Evolutionary conservation across 495 filamentous ascomycete genomes (phyloP).

Genomic region (Usnea hakonensis): DNA sequence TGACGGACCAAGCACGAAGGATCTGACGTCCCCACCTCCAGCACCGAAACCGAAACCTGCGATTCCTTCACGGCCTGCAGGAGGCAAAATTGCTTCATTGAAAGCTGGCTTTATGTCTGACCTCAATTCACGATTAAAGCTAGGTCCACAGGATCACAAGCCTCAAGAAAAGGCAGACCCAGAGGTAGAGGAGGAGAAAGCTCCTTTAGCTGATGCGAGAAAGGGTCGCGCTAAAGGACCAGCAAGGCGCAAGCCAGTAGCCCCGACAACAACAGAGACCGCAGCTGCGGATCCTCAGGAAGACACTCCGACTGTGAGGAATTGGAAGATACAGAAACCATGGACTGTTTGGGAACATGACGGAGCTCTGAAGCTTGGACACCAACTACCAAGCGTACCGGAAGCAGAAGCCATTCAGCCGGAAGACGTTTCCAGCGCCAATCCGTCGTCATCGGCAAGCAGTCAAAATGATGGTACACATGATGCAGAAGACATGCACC

Average conservation of each 20-base stretch:
- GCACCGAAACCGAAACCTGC: slow-evolving; percentile 60
- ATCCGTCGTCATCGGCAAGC: neutral
- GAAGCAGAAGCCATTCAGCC: neutral
- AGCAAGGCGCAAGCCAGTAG: slow-evolving; percentile 64
- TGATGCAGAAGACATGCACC: slow-evolving; percentile 8
- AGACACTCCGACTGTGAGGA: slow-evolving; percentile 5
- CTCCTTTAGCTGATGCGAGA: slow-evolving; percentile 72
- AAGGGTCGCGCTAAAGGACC: slow-evolving; percentile 88
- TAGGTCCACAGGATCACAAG: slow-evolving; percentile 71
- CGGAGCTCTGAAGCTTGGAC: slow-evolving; percentile 36
- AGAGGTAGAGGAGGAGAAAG: slow-evolving; percentile 55
- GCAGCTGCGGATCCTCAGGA: slow-evolving; percentile 14
- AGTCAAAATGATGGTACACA: slow-evolving; percentile 4
- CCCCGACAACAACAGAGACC: slow-evolving; percentile 25
- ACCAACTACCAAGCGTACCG: neutral
- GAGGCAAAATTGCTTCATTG: slow-evolving; percentile 81
- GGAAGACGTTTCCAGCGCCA: slow-evolving; percentile 1
- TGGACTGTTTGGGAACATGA: slow-evolving; percentile 48
- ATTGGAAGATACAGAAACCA: slow-evolving; percentile 35
- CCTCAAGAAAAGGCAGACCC: slow-evolving; percentile 57
- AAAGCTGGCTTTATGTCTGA: slow-evolving; percentile 87
- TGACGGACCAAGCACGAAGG: slow-evolving; percentile 28
- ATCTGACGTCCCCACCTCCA: slow-evolving; percentile 32
- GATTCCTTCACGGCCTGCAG: slow-evolving; percentile 71
- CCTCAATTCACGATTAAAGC: slow-evolving; percentile 72